phyloP scores from a whole-genome alignment of 768 basidiomycete species.

The Psilocybe tampanensis region DNA sequence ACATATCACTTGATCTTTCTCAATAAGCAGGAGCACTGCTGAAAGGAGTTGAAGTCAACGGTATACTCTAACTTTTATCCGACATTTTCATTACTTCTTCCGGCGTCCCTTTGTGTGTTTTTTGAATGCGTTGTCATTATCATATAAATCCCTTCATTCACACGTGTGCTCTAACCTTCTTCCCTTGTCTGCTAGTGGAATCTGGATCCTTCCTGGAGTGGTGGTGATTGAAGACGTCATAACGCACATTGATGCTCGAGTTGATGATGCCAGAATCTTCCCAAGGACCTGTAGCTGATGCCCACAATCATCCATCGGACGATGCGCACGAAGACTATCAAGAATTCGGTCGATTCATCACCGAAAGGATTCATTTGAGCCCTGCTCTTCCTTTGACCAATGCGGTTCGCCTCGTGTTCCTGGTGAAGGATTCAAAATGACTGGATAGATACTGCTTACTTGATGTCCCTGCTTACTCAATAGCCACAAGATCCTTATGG shows the following conservation, averaged over 20 bases:
- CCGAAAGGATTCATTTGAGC: neutral
- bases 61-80: neutral
- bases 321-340: neutral
- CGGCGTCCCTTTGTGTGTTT: neutral
- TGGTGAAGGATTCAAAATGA: neutral
- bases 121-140: neutral
- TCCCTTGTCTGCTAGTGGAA: no score
- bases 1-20: neutral
- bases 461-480: constrained; percentile 8
- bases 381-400: neutral
- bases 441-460: neutral
- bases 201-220: neutral
- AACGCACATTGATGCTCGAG: neutral
- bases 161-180: neutral
- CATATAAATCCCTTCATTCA: neutral
- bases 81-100: constrained; percentile 1
- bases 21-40: neutral
- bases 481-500: constrained; percentile 2
- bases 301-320: neutral
- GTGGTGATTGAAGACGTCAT: constrained; percentile 1
- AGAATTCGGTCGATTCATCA: neutral
- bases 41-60: neutral
- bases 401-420: neutral
- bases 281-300: no score
- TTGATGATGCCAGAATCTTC: neutral